Evolutionary conservation across 805 yeast genomes (phyloP), one percentile per base, ranked within the genome.

Genomic region (Barnettozyma sucrosica): DNA sequence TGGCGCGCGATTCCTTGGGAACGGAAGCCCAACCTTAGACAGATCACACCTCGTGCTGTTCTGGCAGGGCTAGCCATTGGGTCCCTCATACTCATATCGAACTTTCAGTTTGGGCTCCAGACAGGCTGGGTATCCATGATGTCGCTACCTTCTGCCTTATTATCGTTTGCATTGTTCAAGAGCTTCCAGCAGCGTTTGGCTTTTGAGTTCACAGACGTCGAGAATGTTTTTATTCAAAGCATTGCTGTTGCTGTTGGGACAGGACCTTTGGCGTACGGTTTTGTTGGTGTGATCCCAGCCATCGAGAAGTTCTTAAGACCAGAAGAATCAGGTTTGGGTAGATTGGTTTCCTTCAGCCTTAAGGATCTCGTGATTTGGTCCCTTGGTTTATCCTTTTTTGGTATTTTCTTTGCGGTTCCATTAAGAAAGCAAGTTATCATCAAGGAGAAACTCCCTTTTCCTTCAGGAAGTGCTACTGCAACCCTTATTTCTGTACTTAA

Each of bases 41-140:
- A 86, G 59, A 74, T 86, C 5, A 89, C 97, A 0, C 55, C 80
- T 4, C 68, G 96, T 44, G 83, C 93, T 3, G 80, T 88, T 0
- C 32, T 82, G 1, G 86, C 83, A 1, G 98, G 98, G 0, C 68
- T 92, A 23, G 56, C 70, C 1, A 89, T 92, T n/a, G 99, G 99
- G 0, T 79, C 97, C 0, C 67, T 92, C 24, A 90, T 93, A 28
- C 71, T 93, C 23, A 71, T 89, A 16, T 88, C 97, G 4, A 92
- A 92, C 65, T 93, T 93, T 68, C 98, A 92, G 63, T 92, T 92
- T 63, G 99, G 98, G 1, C 70, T 92, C 19, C 99, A 92, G 62
- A 92, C 97, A 0, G 99, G 99, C 2, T 92, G 99, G 99, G 97
- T 93, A 6, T 89, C 97, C 10, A 92, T 92, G 99, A 93, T 92